Percentiles rank a stretch among this genome's conserved stretches.
Conservation (phyloP, 805 yeast species). For the Cyberlindnera bimundalis region DNA sequence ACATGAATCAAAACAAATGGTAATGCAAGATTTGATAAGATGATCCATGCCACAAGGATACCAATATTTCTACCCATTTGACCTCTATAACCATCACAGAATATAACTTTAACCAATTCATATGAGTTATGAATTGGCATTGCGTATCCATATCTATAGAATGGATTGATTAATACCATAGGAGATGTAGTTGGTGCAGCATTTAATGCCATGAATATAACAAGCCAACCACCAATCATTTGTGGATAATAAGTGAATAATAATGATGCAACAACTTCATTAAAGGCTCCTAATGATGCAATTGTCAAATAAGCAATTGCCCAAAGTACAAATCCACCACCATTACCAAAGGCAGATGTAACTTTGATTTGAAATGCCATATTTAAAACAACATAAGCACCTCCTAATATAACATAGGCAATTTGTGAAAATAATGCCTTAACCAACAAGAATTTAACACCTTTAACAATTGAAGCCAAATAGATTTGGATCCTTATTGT, state of each 20-base stretch:
- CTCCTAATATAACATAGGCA: conserved; percentile 53
- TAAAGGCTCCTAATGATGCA: conserved; percentile 69
- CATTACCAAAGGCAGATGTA: conserved; percentile 52
- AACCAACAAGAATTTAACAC: conserved; percentile 40
- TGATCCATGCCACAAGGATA: conserved; percentile 57
- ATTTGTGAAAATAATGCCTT: conserved; percentile 41
- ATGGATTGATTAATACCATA: conserved; percentile 48
- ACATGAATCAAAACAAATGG: conserved; percentile 40
- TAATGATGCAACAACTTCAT: conserved; percentile 56
- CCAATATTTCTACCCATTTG: conserved; percentile 58
- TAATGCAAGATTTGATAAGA: conserved; percentile 37
- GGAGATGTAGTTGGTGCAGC: conserved; percentile 65
- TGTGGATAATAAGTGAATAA: conserved; percentile 56
- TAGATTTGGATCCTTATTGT: conserved; percentile 46
- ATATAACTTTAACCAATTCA: conserved; percentile 55
- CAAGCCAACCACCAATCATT: conserved; percentile 65
- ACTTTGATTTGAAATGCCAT: conserved; percentile 64
- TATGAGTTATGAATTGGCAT: conserved; percentile 65
- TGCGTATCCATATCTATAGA: conserved; percentile 62
- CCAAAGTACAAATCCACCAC: conserved; percentile 75
- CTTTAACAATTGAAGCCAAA: conserved; percentile 35
- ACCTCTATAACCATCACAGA: conserved; percentile 54
- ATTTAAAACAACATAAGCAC: conserved; percentile 55
- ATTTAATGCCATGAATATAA: conserved; percentile 62
- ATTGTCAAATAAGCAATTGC: conserved; percentile 60